These are phyloP conservation scores for Xylaria grammica DNA, from an alignment of 495 filamentous ascomycete species.

Conservation along the genomic window DNA sequence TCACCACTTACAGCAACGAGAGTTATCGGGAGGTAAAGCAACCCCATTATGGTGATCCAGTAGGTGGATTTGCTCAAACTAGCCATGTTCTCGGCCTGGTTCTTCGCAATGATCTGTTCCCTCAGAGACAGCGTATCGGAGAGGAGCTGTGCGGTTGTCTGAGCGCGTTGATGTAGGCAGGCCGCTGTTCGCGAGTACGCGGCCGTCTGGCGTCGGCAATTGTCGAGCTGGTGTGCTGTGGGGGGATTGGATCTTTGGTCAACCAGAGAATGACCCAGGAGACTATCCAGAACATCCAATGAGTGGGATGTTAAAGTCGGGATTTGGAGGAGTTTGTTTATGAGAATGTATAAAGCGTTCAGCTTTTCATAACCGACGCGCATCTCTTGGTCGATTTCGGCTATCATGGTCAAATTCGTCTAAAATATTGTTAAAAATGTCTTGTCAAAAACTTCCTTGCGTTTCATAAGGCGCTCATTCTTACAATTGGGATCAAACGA, in stretches of 20 bases:
- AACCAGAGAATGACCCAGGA: conserved; percentile 5
- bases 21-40: conserved; percentile 51
- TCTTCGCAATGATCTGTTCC: conserved; percentile 42
- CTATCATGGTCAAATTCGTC: conserved; percentile 35
- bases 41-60: conserved; percentile 48
- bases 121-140: conserved; percentile 45
- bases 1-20: conserved; percentile 48
- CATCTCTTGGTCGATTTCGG: conserved; percentile 40
- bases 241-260: no score
- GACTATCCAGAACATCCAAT: conserved; percentile 36
- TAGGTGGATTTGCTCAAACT: conserved; percentile 47
- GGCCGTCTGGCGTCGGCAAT: conserved; percentile 25
- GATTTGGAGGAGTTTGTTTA: conserved; percentile 36
- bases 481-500: conserved; percentile 40
- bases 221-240: conserved; percentile 22
- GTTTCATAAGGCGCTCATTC: conserved; percentile 10
- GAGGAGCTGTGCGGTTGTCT: conserved; percentile 41
- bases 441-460: no score
- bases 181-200: conserved; percentile 37
- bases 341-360: conserved; percentile 33
- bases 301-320: conserved; percentile 31
- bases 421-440: conserved; percentile 16
- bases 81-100: conserved; percentile 48
- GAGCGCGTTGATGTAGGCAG: conserved; percentile 39
- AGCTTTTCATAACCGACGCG: conserved; percentile 42